A percentile compares a stretch with the other conserved stretches of the same genome.
These are phyloP conservation scores for Talaromyces liani DNA, from an alignment of 495 filamentous ascomycete genomes.

Conservation along the genomic window DNA sequence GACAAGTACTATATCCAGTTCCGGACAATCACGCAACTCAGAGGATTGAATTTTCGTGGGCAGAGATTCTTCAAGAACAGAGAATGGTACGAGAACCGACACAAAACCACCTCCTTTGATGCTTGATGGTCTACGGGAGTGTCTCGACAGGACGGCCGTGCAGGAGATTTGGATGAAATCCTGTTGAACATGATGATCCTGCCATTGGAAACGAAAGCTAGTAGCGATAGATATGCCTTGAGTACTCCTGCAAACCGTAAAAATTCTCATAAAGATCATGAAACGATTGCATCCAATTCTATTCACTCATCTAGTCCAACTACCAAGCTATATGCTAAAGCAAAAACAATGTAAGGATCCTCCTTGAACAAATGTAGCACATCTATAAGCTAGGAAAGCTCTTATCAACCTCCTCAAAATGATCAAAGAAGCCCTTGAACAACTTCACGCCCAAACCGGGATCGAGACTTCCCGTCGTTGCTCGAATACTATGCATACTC, in stretches of 20 bases:
- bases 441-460: slow-evolving; percentile 82
- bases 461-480: slow-evolving; percentile 79
- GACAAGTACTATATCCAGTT: not conserved
- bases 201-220: not conserved
- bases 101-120: not conserved
- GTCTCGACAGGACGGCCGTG: not conserved
- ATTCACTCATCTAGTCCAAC: not conserved
- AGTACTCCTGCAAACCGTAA: no score
- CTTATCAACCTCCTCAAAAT: slow-evolving; percentile 78
- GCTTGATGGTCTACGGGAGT: not conserved
- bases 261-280: not conserved
- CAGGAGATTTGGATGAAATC: not conserved
- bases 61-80: not conserved
- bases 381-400: slow-evolving; percentile 58
- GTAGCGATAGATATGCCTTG: not conserved
- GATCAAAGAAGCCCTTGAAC: slow-evolving; percentile 84
- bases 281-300: not conserved
- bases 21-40: not conserved
- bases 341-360: not conserved
- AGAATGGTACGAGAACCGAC: not conserved
- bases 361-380: not conserved
- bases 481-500: slow-evolving; percentile 91
- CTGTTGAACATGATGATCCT: not conserved
- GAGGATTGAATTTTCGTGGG: not conserved
- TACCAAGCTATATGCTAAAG: not conserved